phyloP scores from a whole-genome alignment of 257 asterid species.

The Schizonepeta tenuifolia region DNA sequence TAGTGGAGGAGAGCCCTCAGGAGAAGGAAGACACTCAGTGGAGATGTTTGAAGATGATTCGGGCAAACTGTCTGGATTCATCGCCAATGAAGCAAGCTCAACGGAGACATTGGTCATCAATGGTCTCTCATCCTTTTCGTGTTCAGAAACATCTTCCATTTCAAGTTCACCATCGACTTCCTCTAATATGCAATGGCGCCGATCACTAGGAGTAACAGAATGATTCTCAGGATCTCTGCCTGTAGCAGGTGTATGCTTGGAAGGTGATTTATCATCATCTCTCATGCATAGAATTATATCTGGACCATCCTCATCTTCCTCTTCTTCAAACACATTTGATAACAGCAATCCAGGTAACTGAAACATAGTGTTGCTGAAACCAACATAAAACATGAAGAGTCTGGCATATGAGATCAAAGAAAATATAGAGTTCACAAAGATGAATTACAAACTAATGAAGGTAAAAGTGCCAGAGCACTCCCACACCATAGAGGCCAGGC shows the following conservation, averaged over 20 bases:
- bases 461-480: slow-evolving; percentile 4
- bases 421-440: slow-evolving; percentile 19
- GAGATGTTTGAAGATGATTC: slow-evolving; percentile 43
- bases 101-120: slow-evolving; percentile 33
- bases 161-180: slow-evolving; percentile 98
- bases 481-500: slow-evolving; percentile 18
- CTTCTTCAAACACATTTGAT: slow-evolving; percentile 47
- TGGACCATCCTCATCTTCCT: slow-evolving; percentile 59
- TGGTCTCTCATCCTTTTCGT: slow-evolving; percentile 64
- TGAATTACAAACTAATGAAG: slow-evolving; percentile 5
- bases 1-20: slow-evolving; percentile 81
- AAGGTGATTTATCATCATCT: slow-evolving; percentile 47
- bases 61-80: slow-evolving; percentile 35
- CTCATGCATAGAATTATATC: slow-evolving; percentile 43
- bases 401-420: slow-evolving; percentile 32
- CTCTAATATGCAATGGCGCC: slow-evolving; percentile 77
- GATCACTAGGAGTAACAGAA: slow-evolving; percentile 67
- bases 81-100: slow-evolving; percentile 40
- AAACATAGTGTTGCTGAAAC: slow-evolving; percentile 60
- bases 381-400: slow-evolving; percentile 28
- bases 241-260: slow-evolving; percentile 46
- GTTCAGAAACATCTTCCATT: slow-evolving; percentile 94
- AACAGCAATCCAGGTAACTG: slow-evolving; percentile 61
- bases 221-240: slow-evolving; percentile 55
- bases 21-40: slow-evolving; percentile 54